phyloP scores from a whole-genome alignment of 306 rosid species.

The Rosa lucieae region DNA sequence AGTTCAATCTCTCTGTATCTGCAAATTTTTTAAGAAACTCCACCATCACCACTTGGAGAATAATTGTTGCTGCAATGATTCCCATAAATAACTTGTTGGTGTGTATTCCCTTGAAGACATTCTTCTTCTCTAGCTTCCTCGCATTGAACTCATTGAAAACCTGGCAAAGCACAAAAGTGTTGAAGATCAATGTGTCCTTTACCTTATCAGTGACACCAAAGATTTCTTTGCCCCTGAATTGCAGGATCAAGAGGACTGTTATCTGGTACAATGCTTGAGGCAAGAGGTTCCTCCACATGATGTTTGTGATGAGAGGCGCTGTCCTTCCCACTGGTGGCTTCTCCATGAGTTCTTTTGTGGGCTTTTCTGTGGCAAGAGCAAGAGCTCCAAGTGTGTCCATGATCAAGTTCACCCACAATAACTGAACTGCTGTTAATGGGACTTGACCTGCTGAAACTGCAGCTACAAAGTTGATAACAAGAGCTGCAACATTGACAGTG shows the following conservation, averaged over 20 bases:
- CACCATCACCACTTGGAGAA: slow-evolving; percentile 40
- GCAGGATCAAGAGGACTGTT: slow-evolving; percentile 23
- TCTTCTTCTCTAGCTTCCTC: slow-evolving; percentile 41
- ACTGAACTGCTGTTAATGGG: slow-evolving; percentile 32
- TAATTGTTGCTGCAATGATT: slow-evolving; percentile 22
- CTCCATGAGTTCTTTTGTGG: slow-evolving; percentile 32
- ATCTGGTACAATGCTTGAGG: slow-evolving; percentile 35
- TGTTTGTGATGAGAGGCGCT: slow-evolving; percentile 34
- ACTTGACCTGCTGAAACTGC: slow-evolving; percentile 32
- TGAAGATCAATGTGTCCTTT: slow-evolving; percentile 40
- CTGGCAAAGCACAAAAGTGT: slow-evolving; percentile 39
- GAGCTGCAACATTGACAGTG: slow-evolving; percentile 31
- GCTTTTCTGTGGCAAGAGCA: slow-evolving; percentile 40
- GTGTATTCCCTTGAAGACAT: slow-evolving; percentile 37
- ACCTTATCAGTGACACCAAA: slow-evolving; percentile 29
- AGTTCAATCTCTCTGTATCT: slow-evolving; percentile 34
- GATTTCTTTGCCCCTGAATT: slow-evolving; percentile 29
- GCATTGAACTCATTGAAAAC: slow-evolving; percentile 44
- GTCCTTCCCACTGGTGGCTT: slow-evolving; percentile 34
- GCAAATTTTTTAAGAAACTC: slow-evolving; percentile 42
- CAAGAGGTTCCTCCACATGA: slow-evolving; percentile 44
- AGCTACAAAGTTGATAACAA: slow-evolving; percentile 37
- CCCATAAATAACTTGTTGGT: slow-evolving; percentile 38
- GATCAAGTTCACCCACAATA: slow-evolving; percentile 42
- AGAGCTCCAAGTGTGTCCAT: slow-evolving; percentile 41